Conservation (phyloP, 1,139 yeast species). For the Spathaspora jeffriesii region DNA sequence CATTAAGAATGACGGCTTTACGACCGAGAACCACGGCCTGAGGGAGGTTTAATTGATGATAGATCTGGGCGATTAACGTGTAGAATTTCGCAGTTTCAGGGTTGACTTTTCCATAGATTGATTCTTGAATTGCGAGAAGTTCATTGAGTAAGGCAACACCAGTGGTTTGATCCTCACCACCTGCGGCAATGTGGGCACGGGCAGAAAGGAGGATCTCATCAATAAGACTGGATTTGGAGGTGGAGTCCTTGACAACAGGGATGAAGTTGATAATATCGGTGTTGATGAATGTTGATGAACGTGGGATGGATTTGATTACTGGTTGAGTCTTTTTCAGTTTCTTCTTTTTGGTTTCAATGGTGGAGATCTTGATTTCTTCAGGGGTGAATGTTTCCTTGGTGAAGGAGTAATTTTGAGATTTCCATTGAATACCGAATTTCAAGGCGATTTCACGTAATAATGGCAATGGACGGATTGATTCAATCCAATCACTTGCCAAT, state of each 20-base stretch:
- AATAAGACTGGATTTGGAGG: slow-evolving; percentile 64
- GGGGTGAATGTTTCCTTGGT: slow-evolving; percentile 45
- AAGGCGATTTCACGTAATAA: slow-evolving; percentile 72
- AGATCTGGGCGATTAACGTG: slow-evolving; percentile 63
- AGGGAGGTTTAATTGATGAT: slow-evolving; percentile 59
- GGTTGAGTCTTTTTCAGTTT: slow-evolving; percentile 23
- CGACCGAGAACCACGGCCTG: slow-evolving; percentile 73
- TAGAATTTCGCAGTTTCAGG: slow-evolving; percentile 77
- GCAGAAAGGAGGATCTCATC: slow-evolving; percentile 83
- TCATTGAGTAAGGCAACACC: slow-evolving; percentile 66
- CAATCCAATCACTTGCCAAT: slow-evolving; percentile 52
- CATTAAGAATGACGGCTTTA: slow-evolving; percentile 71
- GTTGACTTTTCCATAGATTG: slow-evolving; percentile 81
- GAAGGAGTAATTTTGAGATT: slow-evolving; percentile 51
- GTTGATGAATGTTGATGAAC: slow-evolving; percentile 47
- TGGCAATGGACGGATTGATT: slow-evolving; percentile 30
- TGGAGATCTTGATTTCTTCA: slow-evolving; percentile 17
- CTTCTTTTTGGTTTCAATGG: slow-evolving; percentile 16
- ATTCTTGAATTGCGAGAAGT: slow-evolving; percentile 74
- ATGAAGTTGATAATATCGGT: slow-evolving; percentile 69
- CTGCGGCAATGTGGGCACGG: slow-evolving; percentile 39
- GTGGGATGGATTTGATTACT: slow-evolving; percentile 14
- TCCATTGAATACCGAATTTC: slow-evolving; percentile 90
- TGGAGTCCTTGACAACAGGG: slow-evolving; percentile 74
- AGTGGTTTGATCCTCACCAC: slow-evolving; percentile 40